Percentiles rank a stretch among this genome's conserved stretches.
phyloP scores from a whole-genome alignment of 2,329 filamentous ascomycete genomes.

The Alternaria triticimaculans region DNA sequence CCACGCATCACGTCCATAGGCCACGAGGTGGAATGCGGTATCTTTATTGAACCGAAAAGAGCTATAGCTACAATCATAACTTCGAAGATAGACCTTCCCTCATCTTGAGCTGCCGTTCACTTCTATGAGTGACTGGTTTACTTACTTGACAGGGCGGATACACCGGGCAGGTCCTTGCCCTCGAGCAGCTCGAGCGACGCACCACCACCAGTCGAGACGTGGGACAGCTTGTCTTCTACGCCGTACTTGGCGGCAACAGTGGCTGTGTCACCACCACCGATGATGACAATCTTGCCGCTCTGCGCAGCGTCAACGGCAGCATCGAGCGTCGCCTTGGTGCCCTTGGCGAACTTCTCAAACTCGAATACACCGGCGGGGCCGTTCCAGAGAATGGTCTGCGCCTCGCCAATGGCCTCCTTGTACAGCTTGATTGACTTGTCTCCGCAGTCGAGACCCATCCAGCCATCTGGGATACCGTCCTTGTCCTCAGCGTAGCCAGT shows the following conservation, averaged over 20 bases:
- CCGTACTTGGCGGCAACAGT: slow-evolving; percentile 98
- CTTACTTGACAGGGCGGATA: slow-evolving; percentile 84
- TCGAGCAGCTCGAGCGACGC: slow-evolving; percentile 95
- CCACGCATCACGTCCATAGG: not conserved
- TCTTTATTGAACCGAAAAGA: slow-evolving; percentile 28
- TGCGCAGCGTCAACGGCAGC: slow-evolving; percentile 82
- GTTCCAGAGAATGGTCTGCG: slow-evolving; percentile 99
- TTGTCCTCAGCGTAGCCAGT: slow-evolving; percentile 82
- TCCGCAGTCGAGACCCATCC: slow-evolving; percentile 97
- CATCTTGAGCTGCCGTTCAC: slow-evolving; percentile 32
- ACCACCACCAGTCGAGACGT: slow-evolving; percentile 96
- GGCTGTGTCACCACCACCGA: slow-evolving; percentile 96
- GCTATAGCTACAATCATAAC: slow-evolving; percentile 44
- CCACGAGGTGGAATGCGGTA: slow-evolving; percentile 12
- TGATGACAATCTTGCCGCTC: slow-evolving; percentile 94
- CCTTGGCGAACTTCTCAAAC: slow-evolving; percentile 90
- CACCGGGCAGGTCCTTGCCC: slow-evolving; percentile 96
- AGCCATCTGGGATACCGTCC: slow-evolving; percentile 92
- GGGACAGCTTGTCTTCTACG: slow-evolving; percentile 95
- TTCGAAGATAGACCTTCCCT: slow-evolving; percentile 43
- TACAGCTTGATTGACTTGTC: slow-evolving; percentile 86
- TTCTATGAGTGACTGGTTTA: slow-evolving; percentile 48
- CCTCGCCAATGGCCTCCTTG: slow-evolving; percentile 83
- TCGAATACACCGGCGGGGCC: slow-evolving; percentile 97
- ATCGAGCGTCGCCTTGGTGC: slow-evolving; percentile 91